Conservation (phyloP, 352 stramenopile genomes). For the Phytophthora kernoviae region DNA sequence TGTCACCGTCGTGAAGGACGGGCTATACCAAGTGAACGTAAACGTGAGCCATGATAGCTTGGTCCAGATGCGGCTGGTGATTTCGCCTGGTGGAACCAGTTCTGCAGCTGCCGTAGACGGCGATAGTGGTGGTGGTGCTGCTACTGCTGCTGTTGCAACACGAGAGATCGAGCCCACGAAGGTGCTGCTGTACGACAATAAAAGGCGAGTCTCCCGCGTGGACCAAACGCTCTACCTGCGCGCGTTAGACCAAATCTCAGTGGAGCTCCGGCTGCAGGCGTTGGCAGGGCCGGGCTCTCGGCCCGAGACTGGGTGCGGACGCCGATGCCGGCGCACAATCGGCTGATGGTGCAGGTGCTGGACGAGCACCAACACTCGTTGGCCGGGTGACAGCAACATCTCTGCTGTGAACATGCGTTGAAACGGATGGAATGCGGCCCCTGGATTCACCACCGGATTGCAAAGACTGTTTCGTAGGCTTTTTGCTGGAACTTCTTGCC, state of each 20-base stretch:
- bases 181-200: slow-evolving; percentile 46
- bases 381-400: slow-evolving; percentile 4
- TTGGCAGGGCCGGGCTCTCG: not conserved
- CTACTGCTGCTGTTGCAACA: not conserved
- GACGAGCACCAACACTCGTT: slow-evolving; percentile 15
- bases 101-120: not conserved
- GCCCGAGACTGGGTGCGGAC: slow-evolving; percentile 28
- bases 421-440: slow-evolving; percentile 7
- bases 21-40: slow-evolving; percentile 52
- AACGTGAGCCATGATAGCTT: slow-evolving; percentile 42
- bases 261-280: slow-evolving; percentile 27
- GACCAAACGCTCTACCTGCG: slow-evolving; percentile 33
- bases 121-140: not conserved
- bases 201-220: slow-evolving; percentile 44
- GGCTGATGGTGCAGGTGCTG: slow-evolving; percentile 35
- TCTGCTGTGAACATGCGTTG: not conserved
- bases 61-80: slow-evolving; percentile 25
- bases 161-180: slow-evolving; percentile 33
- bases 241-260: slow-evolving; percentile 34
- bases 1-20: slow-evolving; percentile 30
- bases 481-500: too few species aligned
- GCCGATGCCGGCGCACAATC: slow-evolving; percentile 37
- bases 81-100: slow-evolving; percentile 1
- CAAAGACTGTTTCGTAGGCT: too few species aligned
- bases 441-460: too few species aligned